Percentiles rank a stretch among this genome's conserved stretches.
Evolutionary conservation across 179 eudicot genomes (phyloP).

Genomic region (Patellifolia procumbens): DNA sequence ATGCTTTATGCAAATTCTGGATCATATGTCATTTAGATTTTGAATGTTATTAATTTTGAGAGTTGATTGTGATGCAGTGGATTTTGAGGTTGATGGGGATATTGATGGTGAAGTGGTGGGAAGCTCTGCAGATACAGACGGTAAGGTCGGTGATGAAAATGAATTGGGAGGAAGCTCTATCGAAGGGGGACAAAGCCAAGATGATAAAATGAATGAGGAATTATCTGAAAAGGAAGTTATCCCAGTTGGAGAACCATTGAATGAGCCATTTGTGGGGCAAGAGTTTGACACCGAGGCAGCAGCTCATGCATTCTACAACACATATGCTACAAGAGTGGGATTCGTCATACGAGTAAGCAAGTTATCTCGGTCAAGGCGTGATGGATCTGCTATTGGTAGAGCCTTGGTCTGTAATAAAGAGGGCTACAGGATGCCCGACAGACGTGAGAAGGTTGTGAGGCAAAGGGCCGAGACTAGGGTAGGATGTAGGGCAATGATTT

Average conservation of each 20-base stretch:
- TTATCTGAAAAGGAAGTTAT: conserved; percentile 46
- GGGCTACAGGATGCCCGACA: conserved; percentile 74
- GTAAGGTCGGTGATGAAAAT: conserved; percentile 52
- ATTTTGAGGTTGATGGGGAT: conserved; percentile 65
- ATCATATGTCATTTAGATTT: neutral
- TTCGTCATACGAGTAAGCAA: conserved; percentile 85
- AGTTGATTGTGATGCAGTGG: conserved; percentile 47
- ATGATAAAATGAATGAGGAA: conserved; percentile 52
- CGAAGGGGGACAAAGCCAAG: conserved; percentile 52
- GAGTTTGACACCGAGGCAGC: conserved; percentile 89
- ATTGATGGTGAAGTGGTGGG: conserved; percentile 61
- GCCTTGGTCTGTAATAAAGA: conserved; percentile 92
- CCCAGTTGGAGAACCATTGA: conserved; percentile 37
- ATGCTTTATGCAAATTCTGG: neutral
- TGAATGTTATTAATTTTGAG: conserved; percentile 7
- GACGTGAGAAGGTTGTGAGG: conserved; percentile 76
- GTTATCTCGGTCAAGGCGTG: conserved; percentile 88
- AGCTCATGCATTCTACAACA: conserved; percentile 83
- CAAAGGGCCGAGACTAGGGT: conserved; percentile 85
- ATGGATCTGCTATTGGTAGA: conserved; percentile 81
- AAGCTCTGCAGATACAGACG: conserved; percentile 56
- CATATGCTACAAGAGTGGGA: conserved; percentile 71
- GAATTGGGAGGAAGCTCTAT: conserved; percentile 64
- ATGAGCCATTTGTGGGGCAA: conserved; percentile 82
- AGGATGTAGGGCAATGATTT: conserved; percentile 90